These are phyloP conservation scores for Epicoccum sorghinum DNA, from an alignment of 2,329 filamentous ascomycete species.

Conservation along the genomic window DNA sequence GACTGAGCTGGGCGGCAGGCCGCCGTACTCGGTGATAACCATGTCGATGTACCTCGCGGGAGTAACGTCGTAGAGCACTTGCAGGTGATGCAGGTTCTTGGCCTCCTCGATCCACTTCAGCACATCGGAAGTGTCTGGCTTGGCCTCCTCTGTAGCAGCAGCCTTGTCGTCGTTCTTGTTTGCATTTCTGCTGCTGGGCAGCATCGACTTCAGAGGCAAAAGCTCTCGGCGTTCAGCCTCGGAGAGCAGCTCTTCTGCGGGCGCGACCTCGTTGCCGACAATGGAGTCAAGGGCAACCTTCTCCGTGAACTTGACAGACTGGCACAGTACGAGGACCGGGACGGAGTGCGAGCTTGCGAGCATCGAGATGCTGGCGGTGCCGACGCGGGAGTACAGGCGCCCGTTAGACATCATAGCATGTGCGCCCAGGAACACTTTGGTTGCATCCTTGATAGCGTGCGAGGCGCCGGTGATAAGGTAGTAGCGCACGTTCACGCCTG, in stretches of 20 bases:
- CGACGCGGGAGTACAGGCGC: conserved; percentile 83
- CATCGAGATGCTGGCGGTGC: conserved; percentile 86
- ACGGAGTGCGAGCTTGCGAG: conserved; percentile 76
- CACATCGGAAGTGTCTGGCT: conserved; percentile 37
- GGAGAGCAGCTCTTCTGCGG: conserved; percentile 68
- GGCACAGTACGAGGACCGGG: conserved; percentile 87
- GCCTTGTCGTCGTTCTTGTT: conserved; percentile 33
- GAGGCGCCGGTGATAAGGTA: conserved; percentile 78
- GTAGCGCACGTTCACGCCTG: conserved; percentile 80
- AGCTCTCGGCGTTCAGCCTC: conserved; percentile 41
- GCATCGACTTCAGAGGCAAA: conserved; percentile 37
- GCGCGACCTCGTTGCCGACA: conserved; percentile 89
- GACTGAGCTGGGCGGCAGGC: conserved; percentile 83
- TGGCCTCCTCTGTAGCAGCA: conserved; percentile 21
- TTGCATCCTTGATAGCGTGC: conserved; percentile 72
- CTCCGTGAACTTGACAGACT: conserved; percentile 93
- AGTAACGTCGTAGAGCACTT: conserved; percentile 91
- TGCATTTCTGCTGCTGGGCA: conserved; percentile 23
- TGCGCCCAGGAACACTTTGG: conserved; percentile 78
- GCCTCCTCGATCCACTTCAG: conserved; percentile 46
- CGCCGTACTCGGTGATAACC: conserved; percentile 90
- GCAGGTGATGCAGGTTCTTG: conserved; percentile 64
- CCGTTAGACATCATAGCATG: conserved; percentile 97
- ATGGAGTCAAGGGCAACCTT: conserved; percentile 90
- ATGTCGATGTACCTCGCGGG: conserved; percentile 84